Base-by-base conservation (phyloP, 2,329 filamentous ascomycete genomes). In the Helotiales sp. region DNA sequence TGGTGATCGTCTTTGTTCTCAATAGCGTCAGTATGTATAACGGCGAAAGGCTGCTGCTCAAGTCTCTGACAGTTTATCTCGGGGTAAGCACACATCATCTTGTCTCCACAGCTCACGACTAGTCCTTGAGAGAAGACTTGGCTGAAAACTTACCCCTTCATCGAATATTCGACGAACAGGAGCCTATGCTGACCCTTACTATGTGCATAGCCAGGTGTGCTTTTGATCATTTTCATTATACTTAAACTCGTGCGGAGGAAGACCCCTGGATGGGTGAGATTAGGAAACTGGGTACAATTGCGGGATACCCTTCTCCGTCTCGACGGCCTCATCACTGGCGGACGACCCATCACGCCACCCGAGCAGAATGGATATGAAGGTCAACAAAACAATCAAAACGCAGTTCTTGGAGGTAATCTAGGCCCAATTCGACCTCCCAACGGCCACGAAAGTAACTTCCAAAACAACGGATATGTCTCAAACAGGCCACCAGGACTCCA, bases 1-100 rank as follows among this genome's bases (percentile, higher is more conserved):
- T 59, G 2, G 13, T 55, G 2, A 59, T 59, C 10, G 48, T 59
- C 5, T 53, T 59, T 12, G 24, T 56, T 31, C 34, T 59, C 17
- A 55, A 52, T 24, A 54, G 17, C 13, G 31, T 36, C 17, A 58
- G 55, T 22, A 53, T 58, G 55, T 50, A 15, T 27, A 54, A 58
- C 40, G 25, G 34, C 10, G 33, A 42, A 17, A 27, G 24, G n/a
- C 34, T 55, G 25, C 31, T 9, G 19, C 29, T 52, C 24, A 58
- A 58, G 19, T 24, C 42, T 25, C 29, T 50, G n/a, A 46, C 30
- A 15, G 40, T 40, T 33, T 58, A 50, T 29, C 40, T 53, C 9
- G 50, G 40, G 13, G 50, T 53, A 53, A 24, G 50, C 31, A 44
- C 30, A n/a, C 17, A 34, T 15, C 9, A 34, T n/a, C 29, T 27